Conservation (phyloP, 495 filamentous ascomycete species). For the Melanomma pulvis-pyrius region DNA sequence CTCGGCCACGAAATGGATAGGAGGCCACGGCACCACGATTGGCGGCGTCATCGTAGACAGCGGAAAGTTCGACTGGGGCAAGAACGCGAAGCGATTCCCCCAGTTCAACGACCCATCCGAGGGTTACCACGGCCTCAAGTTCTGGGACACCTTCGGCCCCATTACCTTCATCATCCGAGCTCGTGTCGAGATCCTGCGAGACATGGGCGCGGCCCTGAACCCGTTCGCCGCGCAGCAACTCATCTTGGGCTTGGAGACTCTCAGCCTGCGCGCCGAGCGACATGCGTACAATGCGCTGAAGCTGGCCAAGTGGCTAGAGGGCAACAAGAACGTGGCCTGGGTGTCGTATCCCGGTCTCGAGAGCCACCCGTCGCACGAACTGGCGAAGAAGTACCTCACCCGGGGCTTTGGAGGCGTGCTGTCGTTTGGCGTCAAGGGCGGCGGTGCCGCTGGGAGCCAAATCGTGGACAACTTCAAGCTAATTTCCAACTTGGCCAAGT, state of each 20-base stretch:
- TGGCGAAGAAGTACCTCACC: conserved; percentile 87
- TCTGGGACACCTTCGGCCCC: conserved; percentile 93
- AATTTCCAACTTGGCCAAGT: conserved; percentile 85
- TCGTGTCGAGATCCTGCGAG: conserved; percentile 85
- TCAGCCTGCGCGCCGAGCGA: conserved; percentile 81
- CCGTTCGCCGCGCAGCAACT: conserved; percentile 97
- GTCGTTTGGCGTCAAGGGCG: conserved; percentile 91
- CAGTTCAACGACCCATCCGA: conserved; percentile 90
- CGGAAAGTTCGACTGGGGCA: conserved; percentile 97
- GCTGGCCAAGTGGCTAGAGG: conserved; percentile 82
- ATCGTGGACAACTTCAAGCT: conserved; percentile 95
- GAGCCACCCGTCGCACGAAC: conserved; percentile 75
- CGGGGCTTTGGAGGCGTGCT: conserved; percentile 90
- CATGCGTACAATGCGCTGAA: conserved; percentile 84
- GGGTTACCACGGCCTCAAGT: conserved; percentile 95
- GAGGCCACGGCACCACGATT: conserved; percentile 95
- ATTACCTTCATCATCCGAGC: conserved; percentile 82
- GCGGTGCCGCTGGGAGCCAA: conserved; percentile 74
- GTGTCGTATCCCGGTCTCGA: conserved; percentile 91
- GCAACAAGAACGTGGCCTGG: conserved; percentile 83
- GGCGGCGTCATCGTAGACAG: conserved; percentile 87
- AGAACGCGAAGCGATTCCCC: conserved; percentile 83
- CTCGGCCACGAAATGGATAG: conserved; percentile 98
- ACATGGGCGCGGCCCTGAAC: conserved; percentile 82
- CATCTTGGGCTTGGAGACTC: conserved; percentile 85